A percentile compares a stretch with the other conserved stretches of the same genome.
These are phyloP conservation scores for Coemansia sp. DNA, from an alignment of 192 early-diverging fungal genomes.

Conservation along the genomic window DNA sequence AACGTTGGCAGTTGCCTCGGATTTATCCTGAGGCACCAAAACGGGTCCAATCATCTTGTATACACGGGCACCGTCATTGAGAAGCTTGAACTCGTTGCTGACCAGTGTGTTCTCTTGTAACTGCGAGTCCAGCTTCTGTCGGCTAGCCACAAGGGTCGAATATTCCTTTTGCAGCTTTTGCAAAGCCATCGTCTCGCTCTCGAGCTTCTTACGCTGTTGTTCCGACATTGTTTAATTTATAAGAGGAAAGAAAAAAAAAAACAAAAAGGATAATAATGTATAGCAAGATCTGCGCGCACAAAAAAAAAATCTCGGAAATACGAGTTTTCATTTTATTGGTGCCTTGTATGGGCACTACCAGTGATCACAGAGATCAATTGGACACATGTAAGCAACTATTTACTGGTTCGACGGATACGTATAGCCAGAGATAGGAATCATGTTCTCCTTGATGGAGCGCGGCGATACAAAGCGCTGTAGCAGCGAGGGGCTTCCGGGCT, in stretches of 20 bases:
- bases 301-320: too few species aligned
- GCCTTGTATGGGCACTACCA: not conserved
- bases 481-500: slow-evolving; percentile 84
- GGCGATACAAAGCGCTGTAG: slow-evolving; percentile 90
- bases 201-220: slow-evolving; percentile 59
- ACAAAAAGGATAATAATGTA: not conserved
- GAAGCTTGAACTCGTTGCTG: slow-evolving; percentile 84
- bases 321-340: not conserved
- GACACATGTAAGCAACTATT: too few species aligned
- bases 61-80: slow-evolving; percentile 82
- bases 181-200: slow-evolving; percentile 71
- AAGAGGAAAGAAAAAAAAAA: not conserved
- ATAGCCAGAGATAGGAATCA: slow-evolving; percentile 80
- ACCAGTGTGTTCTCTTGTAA: slow-evolving; percentile 95
- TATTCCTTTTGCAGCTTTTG: slow-evolving; percentile 80
- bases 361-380: not conserved
- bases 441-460: slow-evolving; percentile 95
- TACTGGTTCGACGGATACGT: slow-evolving; percentile 83
- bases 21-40: slow-evolving; percentile 88
- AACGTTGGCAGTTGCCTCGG: slow-evolving; percentile 87
- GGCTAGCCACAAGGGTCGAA: slow-evolving; percentile 68
- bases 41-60: slow-evolving; percentile 98
- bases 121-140: slow-evolving; percentile 92
- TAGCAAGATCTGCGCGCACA: not conserved
- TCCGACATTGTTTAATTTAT: slow-evolving; percentile 18